Conservation (phyloP, 306 rosid species). For the Abrus precatorius region DNA sequence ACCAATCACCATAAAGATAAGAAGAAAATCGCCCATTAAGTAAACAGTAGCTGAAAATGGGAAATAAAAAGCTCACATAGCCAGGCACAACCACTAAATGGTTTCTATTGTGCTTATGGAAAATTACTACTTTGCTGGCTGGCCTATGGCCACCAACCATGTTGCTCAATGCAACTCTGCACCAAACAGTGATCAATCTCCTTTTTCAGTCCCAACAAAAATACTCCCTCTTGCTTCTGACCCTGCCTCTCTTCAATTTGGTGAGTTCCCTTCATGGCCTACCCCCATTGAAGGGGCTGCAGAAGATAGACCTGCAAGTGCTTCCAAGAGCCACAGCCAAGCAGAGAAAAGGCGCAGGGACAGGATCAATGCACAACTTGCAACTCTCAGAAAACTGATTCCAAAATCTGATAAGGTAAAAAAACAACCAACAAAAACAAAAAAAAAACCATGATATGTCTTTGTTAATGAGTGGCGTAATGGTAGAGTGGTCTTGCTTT, state of each 20-base stretch:
- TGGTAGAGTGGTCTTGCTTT: too few species aligned
- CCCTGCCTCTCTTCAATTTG: constrained; percentile 58
- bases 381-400: constrained; percentile 84
- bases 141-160: constrained; percentile 50
- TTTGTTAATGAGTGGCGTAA: neutral
- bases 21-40: constrained; percentile 62
- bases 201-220: constrained; percentile 58
- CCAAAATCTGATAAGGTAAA: constrained; percentile 92
- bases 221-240: constrained; percentile 53
- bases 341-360: constrained; percentile 96
- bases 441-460: neutral
- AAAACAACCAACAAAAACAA: too few species aligned
- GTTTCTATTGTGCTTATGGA: constrained; percentile 57
- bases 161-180: constrained; percentile 43
- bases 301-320: constrained; percentile 66
- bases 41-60: constrained; percentile 53
- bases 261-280: constrained; percentile 63
- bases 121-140: constrained; percentile 56
- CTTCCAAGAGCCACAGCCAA: constrained; percentile 91
- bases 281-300: constrained; percentile 42
- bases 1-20: constrained; percentile 69
- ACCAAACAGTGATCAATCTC: constrained; percentile 48
- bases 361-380: constrained; percentile 91
- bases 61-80: constrained; percentile 60
- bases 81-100: constrained; percentile 35